These are phyloP conservation scores for Daldinia sp. DNA, from an alignment of 2,329 filamentous ascomycete genomes.

Conservation along the genomic window DNA sequence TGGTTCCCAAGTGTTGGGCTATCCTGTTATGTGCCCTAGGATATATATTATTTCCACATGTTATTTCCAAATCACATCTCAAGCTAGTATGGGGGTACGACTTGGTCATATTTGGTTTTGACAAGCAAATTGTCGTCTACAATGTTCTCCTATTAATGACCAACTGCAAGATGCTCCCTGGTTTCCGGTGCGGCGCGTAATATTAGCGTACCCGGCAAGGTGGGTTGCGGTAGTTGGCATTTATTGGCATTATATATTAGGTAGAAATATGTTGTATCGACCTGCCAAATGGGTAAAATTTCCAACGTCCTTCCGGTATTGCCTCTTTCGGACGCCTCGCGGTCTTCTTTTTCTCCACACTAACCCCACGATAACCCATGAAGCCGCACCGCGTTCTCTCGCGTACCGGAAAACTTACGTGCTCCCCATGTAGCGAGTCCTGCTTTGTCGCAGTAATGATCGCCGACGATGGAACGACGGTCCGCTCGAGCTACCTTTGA, in stretches of 20 bases:
- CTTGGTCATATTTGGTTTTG: neutral
- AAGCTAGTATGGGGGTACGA: neutral
- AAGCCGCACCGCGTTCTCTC: conserved; percentile 6
- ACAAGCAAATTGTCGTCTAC: neutral
- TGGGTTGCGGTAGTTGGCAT: conserved; percentile 28
- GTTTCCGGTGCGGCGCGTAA: conserved; percentile 18
- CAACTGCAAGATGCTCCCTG: conserved; percentile 13
- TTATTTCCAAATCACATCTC: neutral
- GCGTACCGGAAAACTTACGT: conserved; percentile 6
- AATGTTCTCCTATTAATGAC: conserved; percentile 13
- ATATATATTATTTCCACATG: neutral
- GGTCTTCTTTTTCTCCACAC: conserved; percentile 33
- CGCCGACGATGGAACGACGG: conserved; percentile 38
- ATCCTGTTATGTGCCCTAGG: neutral
- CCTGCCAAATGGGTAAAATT: conserved; percentile 28
- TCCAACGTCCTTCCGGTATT: conserved; percentile 32
- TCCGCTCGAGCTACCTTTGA: conserved; percentile 17
- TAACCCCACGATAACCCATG: conserved; percentile 28
- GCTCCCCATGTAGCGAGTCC: neutral
- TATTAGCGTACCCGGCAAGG: conserved; percentile 20
- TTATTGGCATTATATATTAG: conserved; percentile 14
- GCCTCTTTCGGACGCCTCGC: conserved; percentile 31
- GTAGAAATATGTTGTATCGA: conserved; percentile 19
- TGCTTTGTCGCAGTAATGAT: conserved; percentile 7
- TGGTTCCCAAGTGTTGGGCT: neutral